Base-by-base conservation (phyloP, 768 basidiomycete species). In the Clitopilus hobsonii region DNA sequence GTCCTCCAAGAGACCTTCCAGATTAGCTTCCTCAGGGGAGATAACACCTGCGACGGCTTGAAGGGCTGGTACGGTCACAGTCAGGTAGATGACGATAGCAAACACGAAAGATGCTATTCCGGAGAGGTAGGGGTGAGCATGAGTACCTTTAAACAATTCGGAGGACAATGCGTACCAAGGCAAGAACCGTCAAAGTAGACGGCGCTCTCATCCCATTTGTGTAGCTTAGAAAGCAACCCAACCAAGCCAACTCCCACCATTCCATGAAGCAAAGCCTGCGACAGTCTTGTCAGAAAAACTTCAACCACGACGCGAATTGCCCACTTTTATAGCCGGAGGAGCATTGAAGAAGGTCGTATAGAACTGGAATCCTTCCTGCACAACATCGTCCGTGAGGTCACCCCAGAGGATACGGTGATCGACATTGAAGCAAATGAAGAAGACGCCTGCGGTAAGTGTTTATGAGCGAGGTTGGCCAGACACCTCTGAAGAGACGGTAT, bases 171-270 rank as follows among this genome's bases (percentile, higher is more conserved):
- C 83, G 61, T 60, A 94, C 94, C 91, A 56, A 96, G 70, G 60
- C 84, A 86, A 22, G 88, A 86, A 20, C 95, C 95, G 69, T 98
- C 95, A 68, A 98, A 98, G 75, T 91, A 94, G 73, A 95, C 80
- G 6, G 95, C 95, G 61, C 89, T 92, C 64, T 97, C 94, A 65
- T 87, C 85, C 92, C 94, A 97, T 58, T 77, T 81, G 69, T 89
- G 78, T 55, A 97, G 75, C 69, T 97, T 98, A 48, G 82, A 79
- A 8, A 94, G 61, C 51, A 94, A 76, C 8, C 87, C 88, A 23
- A 87, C 61, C 29, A 97, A 67, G 10, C 91, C 91, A 16, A 94
- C 77, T 16, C 82, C 88, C 47, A 92, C 80, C 70, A 95, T 85
- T 27, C 84, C 88, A 70, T 98, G 94, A 56, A 97, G 76, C 53